Percentiles rank a stretch among this genome's conserved stretches.
Evolutionary conservation across 2,329 filamentous ascomycete species (phyloP).

Genomic region (Fusarium fujikuroi): DNA sequence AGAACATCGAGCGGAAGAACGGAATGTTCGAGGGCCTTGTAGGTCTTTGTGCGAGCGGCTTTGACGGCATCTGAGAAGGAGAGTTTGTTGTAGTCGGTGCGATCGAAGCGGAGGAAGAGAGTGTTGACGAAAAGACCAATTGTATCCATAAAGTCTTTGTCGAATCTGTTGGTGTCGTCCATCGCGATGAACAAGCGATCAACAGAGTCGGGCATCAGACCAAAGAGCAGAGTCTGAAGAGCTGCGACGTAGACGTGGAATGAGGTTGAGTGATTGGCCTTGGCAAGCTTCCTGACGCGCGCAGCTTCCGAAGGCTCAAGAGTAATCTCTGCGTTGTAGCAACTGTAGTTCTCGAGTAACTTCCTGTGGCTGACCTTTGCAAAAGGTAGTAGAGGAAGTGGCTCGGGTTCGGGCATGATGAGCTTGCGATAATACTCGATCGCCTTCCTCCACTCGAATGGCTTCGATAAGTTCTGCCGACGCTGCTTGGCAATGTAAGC

Average conservation of each 20-base stretch:
- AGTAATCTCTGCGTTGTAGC: neutral
- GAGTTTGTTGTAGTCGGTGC: neutral
- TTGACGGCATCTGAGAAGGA: neutral
- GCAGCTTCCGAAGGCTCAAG: neutral
- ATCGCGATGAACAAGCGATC: slow-evolving; percentile 10
- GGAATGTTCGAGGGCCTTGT: neutral
- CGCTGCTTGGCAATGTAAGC: neutral
- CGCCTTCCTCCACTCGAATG: slow-evolving; percentile 3
- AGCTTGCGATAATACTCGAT: slow-evolving; percentile 4
- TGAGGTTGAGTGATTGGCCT: neutral
- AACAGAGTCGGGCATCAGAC: neutral
- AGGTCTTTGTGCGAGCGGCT: neutral
- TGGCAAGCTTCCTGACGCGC: neutral
- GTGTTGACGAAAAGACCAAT: slow-evolving; percentile 20
- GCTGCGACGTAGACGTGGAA: slow-evolving; percentile 13
- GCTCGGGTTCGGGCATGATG: neutral
- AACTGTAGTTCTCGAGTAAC: slow-evolving; percentile 3
- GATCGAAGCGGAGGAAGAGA: slow-evolving; percentile 1
- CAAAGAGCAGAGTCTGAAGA: slow-evolving; percentile 1
- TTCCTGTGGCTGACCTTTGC: neutral
- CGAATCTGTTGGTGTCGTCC: slow-evolving; percentile 3
- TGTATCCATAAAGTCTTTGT: neutral
- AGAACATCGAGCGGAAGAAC: neutral
- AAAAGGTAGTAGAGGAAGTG: neutral
- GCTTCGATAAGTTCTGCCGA: neutral